Evolutionary conservation across 352 stramenopile species (phyloP), one percentile per base, ranked within the genome.

Genomic region (Phytophthora crassamura): DNA sequence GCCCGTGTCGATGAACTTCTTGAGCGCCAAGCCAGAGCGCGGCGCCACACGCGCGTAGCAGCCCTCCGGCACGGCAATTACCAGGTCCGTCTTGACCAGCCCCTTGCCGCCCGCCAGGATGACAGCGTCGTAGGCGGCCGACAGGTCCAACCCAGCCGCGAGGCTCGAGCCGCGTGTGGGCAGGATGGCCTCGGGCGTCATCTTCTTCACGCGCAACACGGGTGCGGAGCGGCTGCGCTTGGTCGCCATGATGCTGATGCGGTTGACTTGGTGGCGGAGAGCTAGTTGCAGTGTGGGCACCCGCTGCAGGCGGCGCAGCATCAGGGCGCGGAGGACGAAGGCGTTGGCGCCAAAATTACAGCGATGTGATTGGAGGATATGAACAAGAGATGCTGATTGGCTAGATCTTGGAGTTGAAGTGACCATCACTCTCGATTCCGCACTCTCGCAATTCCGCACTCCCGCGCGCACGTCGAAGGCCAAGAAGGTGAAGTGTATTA

Each of bases 1-100:
- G 38, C 98, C 97, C 8, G 97, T 96, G 72, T 99, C 97, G 65
- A 99, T 99, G 60, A 98, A 98, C 57, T 99, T 98, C 77, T 99
- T 99, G 49, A 95, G 84, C 14, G 97, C 96, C 18, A 99, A 85
- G 15, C 98, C 98, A 25, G 91, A 98, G 22, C 95, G 88, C 49
- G 88, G 86, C 32, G 87, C 85, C 64, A 99, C 96, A 11, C 98
- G 88, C 11, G 89, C 98, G 77, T 99, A 99, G 53, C 91, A 98
- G 41, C 95, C 94, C 4, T 77, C 53, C 7, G 98, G 98, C 72
- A 98, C 97, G 6, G 93, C 93, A 63, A 99, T 97, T 42, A 83
- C 83, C 9, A 99, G 75, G 70, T 99, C 97, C n/a, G 98, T 99
- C 75, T 98, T 98, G 59, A 99, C 89, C 39, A 99, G 80, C 3